Evolutionary conservation across 306 rosid genomes (phyloP), one percentile per base, ranked within the genome.

Genomic region (Pyrus communis): DNA sequence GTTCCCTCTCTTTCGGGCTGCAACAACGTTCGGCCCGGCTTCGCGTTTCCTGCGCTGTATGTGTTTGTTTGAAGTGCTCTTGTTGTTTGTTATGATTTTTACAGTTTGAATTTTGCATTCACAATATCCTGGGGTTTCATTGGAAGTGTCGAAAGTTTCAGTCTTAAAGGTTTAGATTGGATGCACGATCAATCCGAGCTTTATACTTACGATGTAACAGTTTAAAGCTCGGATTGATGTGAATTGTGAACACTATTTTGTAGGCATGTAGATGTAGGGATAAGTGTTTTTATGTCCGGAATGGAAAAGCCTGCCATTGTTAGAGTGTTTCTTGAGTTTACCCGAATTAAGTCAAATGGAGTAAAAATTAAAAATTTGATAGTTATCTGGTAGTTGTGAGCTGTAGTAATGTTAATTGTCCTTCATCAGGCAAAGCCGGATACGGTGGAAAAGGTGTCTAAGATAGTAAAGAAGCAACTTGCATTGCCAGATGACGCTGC

Each of bases 391-490:
- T 45, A 25, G 19, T 60, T 62, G 67, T 58, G 33, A 23, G 17
- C 58, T 59, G 58, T 28, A 27, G 67, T 31, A 72, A 51, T 73
- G 60, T 67, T 19, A 30, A 73, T 68, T 69, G 71, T 54, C 64
- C 35, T 70, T 81, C 72, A 69, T 77, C 89, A 93, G 98, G 93
- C 96, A 61, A 93, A 93, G 73, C 85, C 78, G 21, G 85, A 88
- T 75, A 93, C 92, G 0, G 86, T 93, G 58, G 82, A 86, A 13
- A 88, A 88, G 88, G 98, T 91, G 75, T 83, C 90, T 68, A 61
- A 11, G 5, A 86, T 91, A 65, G 93, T 89, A 67, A 89, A 73
- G 89, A 88, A 93, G 84, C 93, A 91, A 80, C 81, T 93, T 77
- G 96, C 92, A 69, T 68, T 91, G 46, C 43, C 89, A 8, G 87